These are phyloP conservation scores for Plasmodiophora brassicae DNA, from an alignment of 208 protist genomes.

Conservation along the genomic window DNA sequence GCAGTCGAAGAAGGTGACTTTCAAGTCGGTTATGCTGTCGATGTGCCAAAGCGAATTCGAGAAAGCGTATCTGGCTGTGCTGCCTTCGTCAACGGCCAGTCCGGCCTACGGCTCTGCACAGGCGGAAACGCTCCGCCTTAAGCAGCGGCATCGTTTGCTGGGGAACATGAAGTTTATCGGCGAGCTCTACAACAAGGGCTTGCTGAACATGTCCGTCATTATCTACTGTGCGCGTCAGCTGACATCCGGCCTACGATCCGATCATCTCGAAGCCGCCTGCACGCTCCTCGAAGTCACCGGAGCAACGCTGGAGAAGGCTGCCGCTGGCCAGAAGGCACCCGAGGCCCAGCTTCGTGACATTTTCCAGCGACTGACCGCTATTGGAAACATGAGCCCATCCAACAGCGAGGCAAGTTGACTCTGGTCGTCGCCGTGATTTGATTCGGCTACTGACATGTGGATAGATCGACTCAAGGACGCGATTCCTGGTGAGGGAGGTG, in stretches of 20 bases:
- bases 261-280: slow-evolving; percentile 26
- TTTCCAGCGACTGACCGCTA: neutral
- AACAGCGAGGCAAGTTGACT: neutral
- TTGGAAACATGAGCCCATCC: slow-evolving; percentile 12
- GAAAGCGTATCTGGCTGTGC: slow-evolving; percentile 8
- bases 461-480: neutral
- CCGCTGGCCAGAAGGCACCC: neutral
- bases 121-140: neutral
- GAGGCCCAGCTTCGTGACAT: neutral
- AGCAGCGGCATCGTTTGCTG: neutral
- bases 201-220: neutral
- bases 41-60: slow-evolving; percentile 29
- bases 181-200: slow-evolving; percentile 11
- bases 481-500: neutral
- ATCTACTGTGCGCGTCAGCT: neutral
- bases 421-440: neutral
- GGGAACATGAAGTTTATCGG: slow-evolving; percentile 31
- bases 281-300: neutral
- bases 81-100: neutral
- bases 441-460: neutral
- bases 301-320: neutral
- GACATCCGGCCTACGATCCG: neutral
- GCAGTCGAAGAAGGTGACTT: neutral
- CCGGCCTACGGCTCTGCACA: neutral
- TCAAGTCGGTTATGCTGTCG: slow-evolving; percentile 31